Evolutionary conservation across 1,139 yeast genomes (phyloP), one percentile per base, ranked within the genome.

Genomic region (Saccharomyces hybrid): DNA sequence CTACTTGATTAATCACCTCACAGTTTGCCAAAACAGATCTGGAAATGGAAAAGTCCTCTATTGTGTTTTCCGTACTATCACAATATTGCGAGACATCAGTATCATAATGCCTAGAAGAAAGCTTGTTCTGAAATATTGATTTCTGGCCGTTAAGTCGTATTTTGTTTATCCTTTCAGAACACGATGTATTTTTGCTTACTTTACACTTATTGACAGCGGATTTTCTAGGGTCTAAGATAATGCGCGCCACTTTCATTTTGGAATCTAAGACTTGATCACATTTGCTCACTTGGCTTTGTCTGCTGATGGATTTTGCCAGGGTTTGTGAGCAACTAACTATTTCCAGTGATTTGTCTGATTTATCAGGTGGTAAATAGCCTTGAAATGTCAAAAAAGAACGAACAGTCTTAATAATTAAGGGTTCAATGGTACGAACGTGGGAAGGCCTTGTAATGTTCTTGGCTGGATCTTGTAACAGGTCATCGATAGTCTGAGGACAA

Each of bases 1-100:
- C 88, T 1, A 87, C 70, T 64, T 88, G 96, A 3, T 69, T 64
- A 13, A 79, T 68, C 1, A 76, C 71, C n/a, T 60, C 57, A 47
- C 71, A 64, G 2, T 61, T 50, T 0, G 13, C 8, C 25, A 67
- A 44, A 5, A 62, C 56, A 4, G 60, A 56, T 41, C 60, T 62
- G 44, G 44, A 38, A 9, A 57, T 53, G 8, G 57, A 31, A 85
- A 93, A 89, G 16, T 71, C 69, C 5, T 74, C 72, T 55, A 73
- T 75, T 0, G 83, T 78, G 31, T 69, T 66, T 57, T 82, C 75
- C 56, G 85, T 78, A 49, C 75, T 72, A 4, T 73, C 73, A 44
- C 49, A 55, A 84, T 20, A 5, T 16, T 16, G 44, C 5, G 4
- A 9, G 25, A 38, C 13, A 4, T 5, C 44, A 4, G 5, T 38